Percentiles rank a stretch among this genome's conserved stretches.
These are phyloP conservation scores for Claviceps sp. DNA, from an alignment of 2,329 filamentous ascomycete species.

Conservation along the genomic window DNA sequence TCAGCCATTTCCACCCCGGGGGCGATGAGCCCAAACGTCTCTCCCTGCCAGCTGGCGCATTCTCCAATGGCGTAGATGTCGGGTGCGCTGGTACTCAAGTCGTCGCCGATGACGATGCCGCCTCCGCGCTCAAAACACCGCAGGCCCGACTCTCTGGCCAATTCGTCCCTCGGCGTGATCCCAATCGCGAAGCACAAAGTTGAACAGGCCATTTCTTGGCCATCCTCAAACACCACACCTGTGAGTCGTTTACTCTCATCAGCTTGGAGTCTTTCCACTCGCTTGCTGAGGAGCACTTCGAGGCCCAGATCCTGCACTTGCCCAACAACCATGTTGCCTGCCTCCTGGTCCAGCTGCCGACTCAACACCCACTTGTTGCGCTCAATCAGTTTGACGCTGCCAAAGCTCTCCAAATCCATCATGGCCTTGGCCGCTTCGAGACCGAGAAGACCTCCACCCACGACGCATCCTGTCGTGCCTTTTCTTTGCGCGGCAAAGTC, in stretches of 20 bases:
- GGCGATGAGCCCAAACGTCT: conserved; percentile 79
- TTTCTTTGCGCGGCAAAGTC: conserved; percentile 53
- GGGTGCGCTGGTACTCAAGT: conserved; percentile 54
- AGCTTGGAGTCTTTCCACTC: conserved; percentile 59
- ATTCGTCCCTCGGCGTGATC: conserved; percentile 65
- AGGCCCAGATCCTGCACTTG: conserved; percentile 68
- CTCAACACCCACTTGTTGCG: conserved; percentile 72
- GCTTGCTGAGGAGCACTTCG: conserved; percentile 65
- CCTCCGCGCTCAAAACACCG: conserved; percentile 59
- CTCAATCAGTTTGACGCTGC: conserved; percentile 66
- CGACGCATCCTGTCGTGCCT: conserved; percentile 58
- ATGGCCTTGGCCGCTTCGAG: conserved; percentile 86
- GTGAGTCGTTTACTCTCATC: conserved; percentile 54
- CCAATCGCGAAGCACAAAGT: conserved; percentile 87
- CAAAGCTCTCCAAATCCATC: conserved; percentile 68
- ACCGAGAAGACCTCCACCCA: conserved; percentile 74
- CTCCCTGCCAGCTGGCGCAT: conserved; percentile 78
- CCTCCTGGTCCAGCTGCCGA: conserved; percentile 69
- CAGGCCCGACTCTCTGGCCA: conserved; percentile 58
- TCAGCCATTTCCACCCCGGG: conserved; percentile 90
- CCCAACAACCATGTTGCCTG: conserved; percentile 68
- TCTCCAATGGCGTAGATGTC: conserved; percentile 83
- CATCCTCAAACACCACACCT: conserved; percentile 70
- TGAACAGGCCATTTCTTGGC: conserved; percentile 60
- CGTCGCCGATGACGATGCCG: conserved; percentile 57